phyloP scores from a whole-genome alignment of 768 basidiomycete genomes.

The Tubosaeta brunneosetosa region DNA sequence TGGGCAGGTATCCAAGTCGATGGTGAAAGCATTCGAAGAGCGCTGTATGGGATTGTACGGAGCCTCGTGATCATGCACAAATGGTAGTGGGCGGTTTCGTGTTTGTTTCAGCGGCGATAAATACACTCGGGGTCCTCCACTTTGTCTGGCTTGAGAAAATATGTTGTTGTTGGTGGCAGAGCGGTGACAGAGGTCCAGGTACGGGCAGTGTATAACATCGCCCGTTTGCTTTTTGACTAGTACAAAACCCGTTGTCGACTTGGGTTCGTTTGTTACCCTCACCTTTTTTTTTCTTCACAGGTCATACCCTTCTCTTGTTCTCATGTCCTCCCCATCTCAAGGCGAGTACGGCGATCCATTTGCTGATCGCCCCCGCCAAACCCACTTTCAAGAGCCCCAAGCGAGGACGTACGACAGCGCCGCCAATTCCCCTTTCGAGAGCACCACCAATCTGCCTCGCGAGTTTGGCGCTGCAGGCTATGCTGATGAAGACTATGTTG shows the following conservation, averaged over 20 bases:
- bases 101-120: background rate
- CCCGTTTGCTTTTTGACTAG: constrained; percentile 23
- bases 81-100: constrained; percentile 7
- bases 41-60: constrained; percentile 76
- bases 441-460: constrained; percentile 50
- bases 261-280: constrained; percentile 14
- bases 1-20: constrained; percentile 78
- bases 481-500: constrained; percentile 66
- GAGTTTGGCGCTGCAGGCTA: constrained; percentile 45
- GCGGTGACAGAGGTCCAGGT: constrained; percentile 29
- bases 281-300: constrained; percentile 7
- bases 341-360: constrained; percentile 61
- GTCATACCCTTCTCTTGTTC: background rate
- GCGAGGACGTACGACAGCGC: constrained; percentile 38
- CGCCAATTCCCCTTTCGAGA: constrained; percentile 49
- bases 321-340: constrained; percentile 29
- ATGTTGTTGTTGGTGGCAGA: constrained; percentile 2
- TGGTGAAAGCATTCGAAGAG: constrained; percentile 91
- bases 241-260: constrained; percentile 23
- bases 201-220: constrained; percentile 33
- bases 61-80: background rate
- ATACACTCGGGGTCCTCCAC: background rate
- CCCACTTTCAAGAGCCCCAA: constrained; percentile 57
- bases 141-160: background rate
- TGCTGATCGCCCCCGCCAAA: constrained; percentile 58